Evolutionary conservation across 202 grass and related monocot genomes (phyloP).

Genomic region (Hordeum pubiflorum): DNA sequence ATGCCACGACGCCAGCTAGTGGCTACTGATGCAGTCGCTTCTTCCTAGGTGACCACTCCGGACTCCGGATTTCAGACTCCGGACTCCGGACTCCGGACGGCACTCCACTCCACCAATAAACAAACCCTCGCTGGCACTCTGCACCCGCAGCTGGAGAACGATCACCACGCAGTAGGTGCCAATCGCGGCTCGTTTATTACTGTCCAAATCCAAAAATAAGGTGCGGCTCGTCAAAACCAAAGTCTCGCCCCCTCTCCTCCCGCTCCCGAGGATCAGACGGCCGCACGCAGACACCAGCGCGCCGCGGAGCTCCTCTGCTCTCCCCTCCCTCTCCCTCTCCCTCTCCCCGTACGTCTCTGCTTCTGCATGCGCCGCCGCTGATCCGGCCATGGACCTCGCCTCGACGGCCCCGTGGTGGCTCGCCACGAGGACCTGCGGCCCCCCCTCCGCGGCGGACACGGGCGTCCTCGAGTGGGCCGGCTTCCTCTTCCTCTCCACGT

Average conservation of each 20-base stretch:
- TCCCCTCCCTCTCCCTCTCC: too few relatives aligned
- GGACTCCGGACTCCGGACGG: not conserved
- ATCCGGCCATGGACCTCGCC: constrained; percentile 23
- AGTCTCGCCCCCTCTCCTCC: too few relatives aligned
- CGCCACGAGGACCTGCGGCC: constrained; percentile 37
- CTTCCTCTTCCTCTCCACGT: constrained; percentile 67
- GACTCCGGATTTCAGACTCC: not conserved
- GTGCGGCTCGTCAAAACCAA: too few relatives aligned
- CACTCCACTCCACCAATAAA: not conserved
- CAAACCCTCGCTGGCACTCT: too few relatives aligned
- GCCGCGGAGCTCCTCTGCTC: not conserved
- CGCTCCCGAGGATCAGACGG: too few relatives aligned
- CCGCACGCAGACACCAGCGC: too few relatives aligned
- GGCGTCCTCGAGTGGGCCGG: constrained; percentile 37
- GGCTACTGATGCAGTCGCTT: too few relatives aligned
- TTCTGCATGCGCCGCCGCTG: constrained; percentile 24
- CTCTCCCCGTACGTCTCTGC: not conserved
- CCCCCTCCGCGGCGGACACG: not conserved
- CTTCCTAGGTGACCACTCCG: not conserved
- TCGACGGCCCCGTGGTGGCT: constrained; percentile 44
- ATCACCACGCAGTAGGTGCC: too few relatives aligned
- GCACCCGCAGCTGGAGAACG: too few relatives aligned
- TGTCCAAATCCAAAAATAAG: too few relatives aligned
- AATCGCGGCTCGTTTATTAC: too few relatives aligned
- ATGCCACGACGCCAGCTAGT: not conserved